phyloP scores from a whole-genome alignment of 2,329 filamentous ascomycete species.

The Sarocladium kiliense region DNA sequence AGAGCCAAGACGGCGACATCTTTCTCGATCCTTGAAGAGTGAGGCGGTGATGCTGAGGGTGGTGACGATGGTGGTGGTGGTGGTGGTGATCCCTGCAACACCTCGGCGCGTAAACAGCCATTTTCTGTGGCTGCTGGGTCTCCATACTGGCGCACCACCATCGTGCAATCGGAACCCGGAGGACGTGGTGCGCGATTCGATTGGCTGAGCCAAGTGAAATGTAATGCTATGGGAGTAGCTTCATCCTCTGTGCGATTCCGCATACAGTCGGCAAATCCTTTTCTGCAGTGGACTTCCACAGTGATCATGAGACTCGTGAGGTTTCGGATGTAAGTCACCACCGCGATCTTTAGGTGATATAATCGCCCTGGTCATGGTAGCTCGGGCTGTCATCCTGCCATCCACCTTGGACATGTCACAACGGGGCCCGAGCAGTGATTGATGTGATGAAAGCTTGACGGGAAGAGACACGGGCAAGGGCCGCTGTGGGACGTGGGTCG shows the following conservation, averaged over 20 bases:
- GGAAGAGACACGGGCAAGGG: not conserved
- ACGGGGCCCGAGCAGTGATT: not conserved
- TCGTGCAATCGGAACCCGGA: conserved; percentile 44
- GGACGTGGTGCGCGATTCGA: conserved; percentile 27
- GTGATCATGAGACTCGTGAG: not conserved
- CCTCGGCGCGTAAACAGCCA: conserved; percentile 42
- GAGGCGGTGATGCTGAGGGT: not conserved
- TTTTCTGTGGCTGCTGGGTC: conserved; percentile 8
- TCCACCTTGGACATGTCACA: not conserved
- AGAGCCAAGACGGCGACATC: not conserved
- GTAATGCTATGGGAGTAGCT: not conserved
- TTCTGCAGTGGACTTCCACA: not conserved
- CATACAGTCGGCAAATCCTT: not conserved
- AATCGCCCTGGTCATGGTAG: not conserved
- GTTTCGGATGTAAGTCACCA: not conserved
- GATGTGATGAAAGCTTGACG: not conserved
- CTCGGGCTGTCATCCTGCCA: not conserved
- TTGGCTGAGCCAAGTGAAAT: conserved; percentile 27
- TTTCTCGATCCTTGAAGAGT: conserved; percentile 4
- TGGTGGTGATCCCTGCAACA: conserved; percentile 11
- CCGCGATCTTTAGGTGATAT: not conserved
- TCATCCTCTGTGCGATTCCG: not conserved
- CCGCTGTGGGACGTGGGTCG: not conserved
- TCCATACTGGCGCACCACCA: conserved; percentile 25
- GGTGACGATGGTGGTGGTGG: not conserved